Evolutionary conservation across 2,329 filamentous ascomycete species (phyloP).

Genomic region (Paramyrothecium roridum): DNA sequence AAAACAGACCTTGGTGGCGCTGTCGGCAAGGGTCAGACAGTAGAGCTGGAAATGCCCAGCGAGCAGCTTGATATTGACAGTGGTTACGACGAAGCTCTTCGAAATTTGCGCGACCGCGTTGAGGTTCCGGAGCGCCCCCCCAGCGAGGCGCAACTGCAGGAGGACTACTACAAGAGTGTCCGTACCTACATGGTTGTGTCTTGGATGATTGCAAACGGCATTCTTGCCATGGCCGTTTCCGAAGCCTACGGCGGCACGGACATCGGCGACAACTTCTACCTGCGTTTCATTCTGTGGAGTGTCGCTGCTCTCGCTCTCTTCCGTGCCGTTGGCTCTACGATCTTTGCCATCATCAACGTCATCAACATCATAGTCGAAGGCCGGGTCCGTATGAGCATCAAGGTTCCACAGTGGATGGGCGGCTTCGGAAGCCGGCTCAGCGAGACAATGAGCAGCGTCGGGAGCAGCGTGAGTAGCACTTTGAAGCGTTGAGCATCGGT

Average conservation of each 20-base stretch:
- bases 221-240: constrained; percentile 88
- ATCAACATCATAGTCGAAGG: constrained; percentile 87
- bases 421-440: constrained; percentile 39
- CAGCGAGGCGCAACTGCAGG: constrained; percentile 81
- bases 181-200: constrained; percentile 96
- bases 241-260: constrained; percentile 75
- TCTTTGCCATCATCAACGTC: constrained; percentile 80
- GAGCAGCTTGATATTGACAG: constrained; percentile 98
- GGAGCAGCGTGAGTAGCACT: constrained; percentile 26
- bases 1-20: constrained; percentile 90
- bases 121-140: constrained; percentile 65
- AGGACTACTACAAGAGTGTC: constrained; percentile 97
- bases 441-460: constrained; percentile 48
- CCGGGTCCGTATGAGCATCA: constrained; percentile 60
- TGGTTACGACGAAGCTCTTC: constrained; percentile 93
- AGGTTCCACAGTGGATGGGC: constrained; percentile 49
- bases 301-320: constrained; percentile 86
- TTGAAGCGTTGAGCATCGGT: background rate
- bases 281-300: constrained; percentile 89
- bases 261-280: constrained; percentile 82
- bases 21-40: constrained; percentile 71
- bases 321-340: constrained; percentile 75
- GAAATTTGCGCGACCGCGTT: constrained; percentile 89
- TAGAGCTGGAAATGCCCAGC: constrained; percentile 95
- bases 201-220: constrained; percentile 90